Evolutionary conservation across 1,284 basidiomycete genomes (phyloP).

Genomic region (Rhodotorula sp.): DNA sequence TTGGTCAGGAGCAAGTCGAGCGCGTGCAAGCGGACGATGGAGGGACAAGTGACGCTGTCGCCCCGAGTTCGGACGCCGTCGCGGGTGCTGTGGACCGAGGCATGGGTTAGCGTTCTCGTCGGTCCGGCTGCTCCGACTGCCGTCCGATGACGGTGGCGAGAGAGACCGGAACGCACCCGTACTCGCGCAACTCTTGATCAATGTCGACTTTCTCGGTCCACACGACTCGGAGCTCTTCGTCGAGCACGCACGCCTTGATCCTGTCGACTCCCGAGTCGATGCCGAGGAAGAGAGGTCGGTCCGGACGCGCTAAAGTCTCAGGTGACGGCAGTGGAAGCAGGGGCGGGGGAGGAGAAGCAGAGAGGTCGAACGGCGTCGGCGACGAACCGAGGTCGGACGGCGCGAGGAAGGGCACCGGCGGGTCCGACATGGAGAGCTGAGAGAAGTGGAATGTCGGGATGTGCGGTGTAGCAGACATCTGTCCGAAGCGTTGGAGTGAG

Average conservation of each 20-base stretch:
- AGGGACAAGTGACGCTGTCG: conserved; percentile 75
- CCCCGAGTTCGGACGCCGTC: conserved; percentile 79
- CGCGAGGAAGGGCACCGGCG: background rate
- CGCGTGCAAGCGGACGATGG: conserved; percentile 80
- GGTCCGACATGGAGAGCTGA: background rate
- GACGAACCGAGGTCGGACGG: background rate
- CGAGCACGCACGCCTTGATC: conserved; percentile 72
- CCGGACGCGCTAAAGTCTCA: too few relatives aligned
- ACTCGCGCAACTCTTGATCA: conserved; percentile 72
- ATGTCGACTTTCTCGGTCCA: conserved; percentile 75
- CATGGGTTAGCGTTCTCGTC: background rate
- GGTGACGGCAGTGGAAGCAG: background rate
- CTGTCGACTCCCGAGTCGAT: conserved; percentile 73
- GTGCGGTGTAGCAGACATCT: background rate
- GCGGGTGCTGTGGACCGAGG: conserved; percentile 60
- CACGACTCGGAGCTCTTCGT: conserved; percentile 72
- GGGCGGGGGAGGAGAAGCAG: background rate
- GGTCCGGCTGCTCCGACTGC: conserved; percentile 45
- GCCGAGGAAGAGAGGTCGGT: conserved; percentile 48
- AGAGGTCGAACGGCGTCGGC: background rate
- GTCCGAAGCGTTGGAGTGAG: background rate
- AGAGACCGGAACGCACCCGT: conserved; percentile 59
- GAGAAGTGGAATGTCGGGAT: background rate
- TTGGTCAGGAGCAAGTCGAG: conserved; percentile 73
- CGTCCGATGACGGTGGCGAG: too few relatives aligned